A percentile compares a stretch with the other conserved stretches of the same genome.
These are phyloP conservation scores for Earliella scabrosa DNA, from an alignment of 1,284 basidiomycete genomes.

Conservation along the genomic window DNA sequence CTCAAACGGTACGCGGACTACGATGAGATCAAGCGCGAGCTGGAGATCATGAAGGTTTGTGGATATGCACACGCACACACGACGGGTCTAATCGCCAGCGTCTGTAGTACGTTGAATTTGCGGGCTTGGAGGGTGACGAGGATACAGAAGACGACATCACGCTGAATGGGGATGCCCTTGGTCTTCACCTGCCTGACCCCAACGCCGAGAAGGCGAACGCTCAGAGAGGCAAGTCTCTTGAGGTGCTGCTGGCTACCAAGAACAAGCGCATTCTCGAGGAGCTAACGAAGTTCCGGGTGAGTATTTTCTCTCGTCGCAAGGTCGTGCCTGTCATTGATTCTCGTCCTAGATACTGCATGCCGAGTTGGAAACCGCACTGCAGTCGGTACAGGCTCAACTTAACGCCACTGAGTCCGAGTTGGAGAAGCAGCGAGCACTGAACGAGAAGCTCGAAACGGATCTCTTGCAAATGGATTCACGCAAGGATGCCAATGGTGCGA, in stretches of 20 bases:
- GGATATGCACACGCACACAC: no score
- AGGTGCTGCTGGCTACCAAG: constrained; percentile 89
- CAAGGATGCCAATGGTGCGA: constrained; percentile 33
- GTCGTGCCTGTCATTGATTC: background rate
- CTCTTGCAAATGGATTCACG: constrained; percentile 78
- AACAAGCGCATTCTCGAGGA: constrained; percentile 96
- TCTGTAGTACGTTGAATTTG: constrained; percentile 90
- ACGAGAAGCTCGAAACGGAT: constrained; percentile 92
- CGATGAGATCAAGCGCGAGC: constrained; percentile 94
- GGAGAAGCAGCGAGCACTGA: constrained; percentile 77
- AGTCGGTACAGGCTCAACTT: constrained; percentile 62
- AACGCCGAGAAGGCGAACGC: constrained; percentile 83
- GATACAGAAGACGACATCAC: constrained; percentile 44
- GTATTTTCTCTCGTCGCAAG: constrained; percentile 25
- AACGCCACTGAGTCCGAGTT: constrained; percentile 68
- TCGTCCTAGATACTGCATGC: constrained; percentile 77
- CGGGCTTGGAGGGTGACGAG: constrained; percentile 77
- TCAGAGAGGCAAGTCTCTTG: constrained; percentile 82
- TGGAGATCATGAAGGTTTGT: constrained; percentile 93
- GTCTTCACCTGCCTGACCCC: constrained; percentile 80
- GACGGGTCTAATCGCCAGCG: background rate
- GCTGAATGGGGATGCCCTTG: constrained; percentile 41
- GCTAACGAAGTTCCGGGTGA: constrained; percentile 86
- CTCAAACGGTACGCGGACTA: constrained; percentile 84
- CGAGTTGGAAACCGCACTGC: constrained; percentile 76